Base-by-base conservation (phyloP, 208 protist genomes). In the Acanthamoeba castellanii region DNA sequence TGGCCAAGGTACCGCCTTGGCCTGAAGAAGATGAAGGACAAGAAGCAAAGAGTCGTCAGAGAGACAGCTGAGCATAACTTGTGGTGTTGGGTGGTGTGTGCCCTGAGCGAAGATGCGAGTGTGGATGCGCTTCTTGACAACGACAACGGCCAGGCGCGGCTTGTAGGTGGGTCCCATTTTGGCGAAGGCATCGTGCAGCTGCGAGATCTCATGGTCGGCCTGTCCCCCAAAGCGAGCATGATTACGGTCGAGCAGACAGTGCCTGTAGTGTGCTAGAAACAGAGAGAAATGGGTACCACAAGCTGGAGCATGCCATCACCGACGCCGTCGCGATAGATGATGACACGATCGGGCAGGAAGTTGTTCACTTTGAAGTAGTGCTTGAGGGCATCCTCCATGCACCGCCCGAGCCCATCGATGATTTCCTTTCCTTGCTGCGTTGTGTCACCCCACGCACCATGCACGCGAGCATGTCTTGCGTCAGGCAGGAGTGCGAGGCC, bases 91-190 rank as follows among this genome's bases (percentile, higher is more conserved):
- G 18, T 57, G 52, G 14, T 2, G 11, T 52, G 25, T 52, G 18
- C 37, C 87, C 1, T 55, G 25, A 1, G 47, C 32, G 32, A 96
- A 95, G 66, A 97, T 94, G 47, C 96, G 52, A 13, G 95, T 95
- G 59, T 96, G 64, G 66, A 96, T 97, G 34, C 96, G 94, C 95
- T 97, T 97, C 47, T 97, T 94, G 22, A 97, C 96, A 3, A 97
- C 66, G 2, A 92, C 90, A 20, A 94, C 78, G 1, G 95, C 82
- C 1, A 96, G n/a, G 47, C 96, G 96, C 30, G 96, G 96, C 52
- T 78, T 66, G 16, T 95, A 95, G 70, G 42, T 34, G 42, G 92
- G 66, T 18, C 16, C 66, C 0, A 70, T 55, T n/a, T 94, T 37
- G 22, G 9, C 27, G 8, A 95, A 95, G 18, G 45, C 55, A 13